Conservation (phyloP, 306 rosid genomes). For the Fagus crenata region DNA sequence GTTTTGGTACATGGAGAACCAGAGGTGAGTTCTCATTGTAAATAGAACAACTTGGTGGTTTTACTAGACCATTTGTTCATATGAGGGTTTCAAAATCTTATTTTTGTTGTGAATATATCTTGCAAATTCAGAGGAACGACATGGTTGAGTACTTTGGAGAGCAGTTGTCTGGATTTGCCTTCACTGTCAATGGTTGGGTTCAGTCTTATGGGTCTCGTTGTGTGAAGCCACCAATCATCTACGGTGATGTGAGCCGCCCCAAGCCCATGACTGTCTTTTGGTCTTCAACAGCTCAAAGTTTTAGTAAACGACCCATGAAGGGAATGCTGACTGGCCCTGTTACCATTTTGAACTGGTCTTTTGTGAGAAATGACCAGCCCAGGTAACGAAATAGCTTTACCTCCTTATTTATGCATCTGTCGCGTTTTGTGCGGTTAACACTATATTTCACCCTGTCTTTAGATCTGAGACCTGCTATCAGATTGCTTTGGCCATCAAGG, state of each 20-base stretch:
- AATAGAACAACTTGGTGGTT: slow-evolving; percentile 11
- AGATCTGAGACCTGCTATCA: slow-evolving; percentile 84
- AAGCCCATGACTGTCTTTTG: slow-evolving; percentile 92
- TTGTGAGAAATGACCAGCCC: slow-evolving; percentile 84
- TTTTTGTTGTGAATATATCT: slow-evolving; percentile 2
- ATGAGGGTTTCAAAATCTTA: slow-evolving; percentile 11
- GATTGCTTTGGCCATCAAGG: slow-evolving; percentile 88
- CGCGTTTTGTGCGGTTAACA: slow-evolving; percentile 12
- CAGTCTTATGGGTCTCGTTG: slow-evolving; percentile 86
- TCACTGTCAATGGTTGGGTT: slow-evolving; percentile 91
- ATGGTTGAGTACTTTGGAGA: slow-evolving; percentile 96
- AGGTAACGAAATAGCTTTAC: slow-evolving; percentile 42
- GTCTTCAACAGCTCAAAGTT: slow-evolving; percentile 81
- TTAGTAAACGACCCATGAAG: slow-evolving; percentile 84
- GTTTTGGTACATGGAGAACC: slow-evolving; percentile 94
- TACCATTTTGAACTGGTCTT: slow-evolving; percentile 87
- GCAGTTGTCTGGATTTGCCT: slow-evolving; percentile 88
- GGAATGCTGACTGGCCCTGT: slow-evolving; percentile 95
- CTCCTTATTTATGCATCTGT: not conserved
- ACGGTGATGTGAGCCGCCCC: slow-evolving; percentile 91
- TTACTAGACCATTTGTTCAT: slow-evolving; percentile 3
- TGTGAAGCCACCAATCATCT: slow-evolving; percentile 87
- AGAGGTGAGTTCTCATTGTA: slow-evolving; percentile 52
- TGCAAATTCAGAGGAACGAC: slow-evolving; percentile 69
- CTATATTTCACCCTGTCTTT: slow-evolving; percentile 20